Conservation (phyloP, 768 basidiomycete species). For the Porpolomopsis calyptriformis region DNA sequence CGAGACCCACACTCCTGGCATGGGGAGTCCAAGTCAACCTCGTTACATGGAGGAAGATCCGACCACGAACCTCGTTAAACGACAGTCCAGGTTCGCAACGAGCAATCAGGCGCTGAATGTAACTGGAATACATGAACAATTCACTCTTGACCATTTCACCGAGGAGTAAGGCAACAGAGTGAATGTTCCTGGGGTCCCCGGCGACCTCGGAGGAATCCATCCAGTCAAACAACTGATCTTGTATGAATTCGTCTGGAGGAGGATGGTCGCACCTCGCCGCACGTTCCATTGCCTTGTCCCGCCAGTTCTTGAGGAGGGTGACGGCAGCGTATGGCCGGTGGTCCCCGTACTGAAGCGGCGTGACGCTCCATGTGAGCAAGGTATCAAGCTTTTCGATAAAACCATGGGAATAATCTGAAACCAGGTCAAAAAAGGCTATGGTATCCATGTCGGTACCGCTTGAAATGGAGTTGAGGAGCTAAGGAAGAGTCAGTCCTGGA, state of each 20-base stretch:
- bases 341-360: constrained; percentile 71
- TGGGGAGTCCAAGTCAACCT: constrained; percentile 9
- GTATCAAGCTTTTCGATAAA: constrained; percentile 66
- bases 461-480: constrained; percentile 74
- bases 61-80: constrained; percentile 35
- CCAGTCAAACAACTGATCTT: constrained; percentile 77
- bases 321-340: constrained; percentile 70
- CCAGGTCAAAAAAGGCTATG: constrained; percentile 48
- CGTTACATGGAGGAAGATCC: not conserved
- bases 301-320: constrained; percentile 55
- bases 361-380: constrained; percentile 73
- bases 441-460: constrained; percentile 48
- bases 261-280: constrained; percentile 52
- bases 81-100: constrained; percentile 59
- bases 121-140: constrained; percentile 63
- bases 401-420: constrained; percentile 26
- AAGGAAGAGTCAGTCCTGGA: constrained; percentile 6
- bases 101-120: constrained; percentile 73
- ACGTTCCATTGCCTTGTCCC: constrained; percentile 48
- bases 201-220: constrained; percentile 57
- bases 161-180: constrained; percentile 54
- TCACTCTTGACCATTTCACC: constrained; percentile 62
- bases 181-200: constrained; percentile 42
- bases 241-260: constrained; percentile 52
- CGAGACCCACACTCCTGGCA: constrained; percentile 40